Base-by-base conservation (phyloP, 345 rosid genomes). In the Populus alba region DNA sequence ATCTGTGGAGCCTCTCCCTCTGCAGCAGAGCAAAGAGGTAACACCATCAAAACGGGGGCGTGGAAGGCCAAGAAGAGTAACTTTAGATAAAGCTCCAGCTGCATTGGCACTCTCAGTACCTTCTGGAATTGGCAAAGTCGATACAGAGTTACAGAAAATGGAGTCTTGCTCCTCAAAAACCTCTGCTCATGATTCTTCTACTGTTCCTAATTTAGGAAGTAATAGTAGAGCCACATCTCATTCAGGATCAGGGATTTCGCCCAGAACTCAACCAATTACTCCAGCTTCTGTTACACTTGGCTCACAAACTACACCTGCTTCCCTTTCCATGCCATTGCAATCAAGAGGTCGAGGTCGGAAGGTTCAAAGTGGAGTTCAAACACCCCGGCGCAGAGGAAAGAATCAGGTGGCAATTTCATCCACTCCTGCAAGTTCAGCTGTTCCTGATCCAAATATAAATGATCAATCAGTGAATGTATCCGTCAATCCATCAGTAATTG, bases 41-140 rank as follows among this genome's bases (percentile, higher is more conserved):
- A 91, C 91, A 66, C 96, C 98, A 77, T 81, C 91, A 55, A 94
- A 91, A 84, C 86, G 98, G 73, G 97, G 98, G 27, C 94, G 98
- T 84, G 98, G 98, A 75, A 91, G 98, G 82, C 98, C 98, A 38
- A 89, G 91, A 82, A 88, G 95, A 85, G 90, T 68, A 70, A 53
- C 80, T 57, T 59, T 82, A 11, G 92, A 88, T 70, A 91, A 80
- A 81, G 75, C 91, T 82, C 90, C 87, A 8, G 51, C 83, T 61
- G 76, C 82, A 1, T 61, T 75, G 76, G 63, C 79, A 61, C 68
- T 71, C 63, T 72, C 86, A 70, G 81, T 76, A 35, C 72, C 87
- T 77, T 39, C 80, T 82, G 87, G 77, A 83, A 49, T 62, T 68
- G 82, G 78, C n/a, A 83, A 86, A 75, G 74, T 77, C 39, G 87